These are phyloP conservation scores for Cerioporus squamosus DNA, from an alignment of 1,284 basidiomycete species.

Conservation along the genomic window DNA sequence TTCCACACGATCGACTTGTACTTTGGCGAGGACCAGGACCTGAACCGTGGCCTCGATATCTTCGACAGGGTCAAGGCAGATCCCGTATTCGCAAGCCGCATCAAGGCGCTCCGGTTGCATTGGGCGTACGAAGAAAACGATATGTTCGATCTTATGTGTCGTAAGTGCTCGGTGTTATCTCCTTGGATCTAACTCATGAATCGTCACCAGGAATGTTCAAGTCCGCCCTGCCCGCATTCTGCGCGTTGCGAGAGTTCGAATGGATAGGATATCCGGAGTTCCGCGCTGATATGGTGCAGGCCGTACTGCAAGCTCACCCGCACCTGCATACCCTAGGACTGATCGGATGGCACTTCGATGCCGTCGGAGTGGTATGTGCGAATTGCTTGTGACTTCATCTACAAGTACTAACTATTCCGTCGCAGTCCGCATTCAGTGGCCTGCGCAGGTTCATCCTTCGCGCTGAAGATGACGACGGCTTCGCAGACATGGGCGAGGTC, in stretches of 20 bases:
- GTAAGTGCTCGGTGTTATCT: slow-evolving; percentile 39
- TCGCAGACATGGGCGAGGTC: slow-evolving; percentile 70
- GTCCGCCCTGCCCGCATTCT: slow-evolving; percentile 63
- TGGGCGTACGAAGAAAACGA: slow-evolving; percentile 72
- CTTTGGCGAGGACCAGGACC: slow-evolving; percentile 61
- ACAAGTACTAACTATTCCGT: not conserved
- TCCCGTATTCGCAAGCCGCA: slow-evolving; percentile 56
- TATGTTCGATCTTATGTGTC: slow-evolving; percentile 63
- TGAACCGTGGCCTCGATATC: slow-evolving; percentile 63
- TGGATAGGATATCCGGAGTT: slow-evolving; percentile 76
- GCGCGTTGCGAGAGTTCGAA: slow-evolving; percentile 61
- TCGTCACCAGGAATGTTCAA: slow-evolving; percentile 53
- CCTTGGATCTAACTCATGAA: not conserved
- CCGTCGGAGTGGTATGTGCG: slow-evolving; percentile 51
- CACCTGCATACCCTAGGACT: slow-evolving; percentile 59
- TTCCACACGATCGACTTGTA: slow-evolving; percentile 69
- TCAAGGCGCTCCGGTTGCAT: slow-evolving; percentile 61
- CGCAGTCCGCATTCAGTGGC: slow-evolving; percentile 52
- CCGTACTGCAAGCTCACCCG: slow-evolving; percentile 54
- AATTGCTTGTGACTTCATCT: not conserved
- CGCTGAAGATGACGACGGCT: slow-evolving; percentile 71
- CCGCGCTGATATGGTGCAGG: slow-evolving; percentile 62
- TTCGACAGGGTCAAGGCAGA: slow-evolving; percentile 67
- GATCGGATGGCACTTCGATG: slow-evolving; percentile 72
- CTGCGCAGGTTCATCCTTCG: slow-evolving; percentile 66